Evolutionary conservation across 176 grass and related monocot genomes (phyloP), one percentile per base, ranked within the genome.

Genomic region (Thalia dealbata): DNA sequence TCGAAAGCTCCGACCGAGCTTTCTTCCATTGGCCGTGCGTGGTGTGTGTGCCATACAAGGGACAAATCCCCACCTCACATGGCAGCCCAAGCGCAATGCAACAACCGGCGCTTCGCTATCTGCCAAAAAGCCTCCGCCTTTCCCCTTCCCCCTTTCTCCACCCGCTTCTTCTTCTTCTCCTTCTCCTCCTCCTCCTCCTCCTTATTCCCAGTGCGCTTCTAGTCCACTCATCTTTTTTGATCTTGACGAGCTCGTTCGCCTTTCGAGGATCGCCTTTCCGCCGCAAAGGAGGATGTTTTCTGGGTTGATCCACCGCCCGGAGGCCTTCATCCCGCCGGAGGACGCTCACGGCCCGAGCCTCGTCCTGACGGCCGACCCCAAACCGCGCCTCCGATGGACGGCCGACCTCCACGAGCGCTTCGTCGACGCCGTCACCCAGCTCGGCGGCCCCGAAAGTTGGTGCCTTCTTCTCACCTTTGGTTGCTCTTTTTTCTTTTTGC

Each of bases 391-490:
- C 43, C 84, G 93, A 3, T 97, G 93, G 93, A 97, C 87, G 22
- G 87, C 85, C 50, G 93, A 97, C 83, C 89, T 97, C 68, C 93
- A 97, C 55, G 93, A 97, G 81, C 93, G 93, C 78, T 97, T 97
- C 82, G 89, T 97, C 76, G 89, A 97, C 79, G 93, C 93, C 65
- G 89, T 97, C 71, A 87, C 93, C 46, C 93, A 97, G 93, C 93
- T 97, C 55, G 93, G 93, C 54, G 93, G 93, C 28, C 85, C 89
- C 24, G 93, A 97, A 82, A 97, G 93, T 97, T 64, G 78, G 93
- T 78, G 9, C 50, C 50, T 52, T 50, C 73, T 23, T 48, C 15
- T 48, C 11, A 0, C 50, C 55, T 46, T 13, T 14, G 41, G 45
- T 44, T 24, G 21, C 72, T 13, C 1, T n/a, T 45, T 0, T n/a